Evolutionary conservation across 2,329 filamentous ascomycete genomes (phyloP), one percentile per base, ranked within the genome.

Genomic region (Ascochyta clinopodiicola): DNA sequence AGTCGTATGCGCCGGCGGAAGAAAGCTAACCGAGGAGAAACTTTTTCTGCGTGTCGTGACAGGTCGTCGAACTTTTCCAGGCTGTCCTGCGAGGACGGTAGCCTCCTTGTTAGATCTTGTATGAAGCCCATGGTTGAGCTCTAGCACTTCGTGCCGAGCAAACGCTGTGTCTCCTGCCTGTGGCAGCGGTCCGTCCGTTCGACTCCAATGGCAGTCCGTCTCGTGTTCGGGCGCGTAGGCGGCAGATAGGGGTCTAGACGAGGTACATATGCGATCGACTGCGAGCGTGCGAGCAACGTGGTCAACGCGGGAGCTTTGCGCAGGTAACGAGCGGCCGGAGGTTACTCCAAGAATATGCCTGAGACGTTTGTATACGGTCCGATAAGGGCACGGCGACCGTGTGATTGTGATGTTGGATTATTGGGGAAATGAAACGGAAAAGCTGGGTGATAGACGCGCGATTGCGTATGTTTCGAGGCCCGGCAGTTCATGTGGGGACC

Each of bases 1-100:
- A 99, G 81, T 67, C 93, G 88, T 81, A 99, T 86, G 46, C 94
- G 91, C 72, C 91, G 86, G 67, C 88, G 84, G 76, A 98, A 91
- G 77, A 97, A 96, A 59, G 90, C 88, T 69, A 96, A 81, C 68
- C 81, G 81, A 17, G 84, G 79, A 7, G 77, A 69, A 10, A 75
- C 63, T 60, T 77, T 77, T 53, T 79, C 77, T 45, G 75, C 72
- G 31, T 75, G 77, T 61, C 70, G 74, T 56, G 73, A 76, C 51
- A 79, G 57, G 47, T 77, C 74, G 56, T 81, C 78, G 42, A 80
- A 67, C 43, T 77, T 78, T 27, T 80, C 77, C 27, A 79, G 62
- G 50, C 45, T 66, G 49, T 70, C 69, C 52, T 78, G 74, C 35
- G 79, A 66, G 27, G 78, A 76, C 29, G 79, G 80, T 58, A 82